Base-by-base conservation (phyloP, 139 green algal genomes). In the Nannochloris sp. region DNA sequence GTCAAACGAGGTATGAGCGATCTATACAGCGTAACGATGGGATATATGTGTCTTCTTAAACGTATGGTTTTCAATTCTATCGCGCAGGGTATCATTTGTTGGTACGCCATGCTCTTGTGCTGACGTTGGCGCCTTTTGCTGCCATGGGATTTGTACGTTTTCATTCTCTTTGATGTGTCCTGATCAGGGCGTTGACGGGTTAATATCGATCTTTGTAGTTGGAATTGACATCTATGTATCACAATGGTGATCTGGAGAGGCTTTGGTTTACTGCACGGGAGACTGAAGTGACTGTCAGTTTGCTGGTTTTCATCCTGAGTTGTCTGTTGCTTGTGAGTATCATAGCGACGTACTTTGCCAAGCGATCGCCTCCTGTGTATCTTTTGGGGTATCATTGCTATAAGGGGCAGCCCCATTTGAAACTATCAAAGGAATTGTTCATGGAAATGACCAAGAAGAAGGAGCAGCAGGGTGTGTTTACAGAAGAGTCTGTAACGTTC, bases 201-300 rank as follows among this genome's bases (percentile, higher is more conserved):
- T 0, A 8, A 59, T 15, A 50, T 50, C 15, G 44, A 19, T 27
- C 78, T 40, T 37, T 71, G 61, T 83, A 93, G 81, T 64, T 89
- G 29, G 85, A 95, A 68, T 64, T 97, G 27, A 63, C 68, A 4
- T 84, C 86, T 63, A 82, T 96, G 74, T 79, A 81, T 23, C 78
- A 88, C n/a, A 73, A 69, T 1, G 88, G 88, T 2, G 80, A 95
- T 54, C 70, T 96, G 1, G 36, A 61, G 11, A 64, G 69, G 29
- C 68, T 96, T 31, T 83, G 80, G 78, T 43, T 23, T 1, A 71
- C 87, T 19, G 88, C 88, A 2, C 67, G 59, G 16, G 71, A 87
- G 57, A 96, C 88, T 0, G 65, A 97, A 70, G 65, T 97, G 9
- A 86, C 85, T 3, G 88, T 96, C 72, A 93, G 96, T 71, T 62